Base-by-base conservation (phyloP, 257 asterid species). In the Fraxinus cuspidata region DNA sequence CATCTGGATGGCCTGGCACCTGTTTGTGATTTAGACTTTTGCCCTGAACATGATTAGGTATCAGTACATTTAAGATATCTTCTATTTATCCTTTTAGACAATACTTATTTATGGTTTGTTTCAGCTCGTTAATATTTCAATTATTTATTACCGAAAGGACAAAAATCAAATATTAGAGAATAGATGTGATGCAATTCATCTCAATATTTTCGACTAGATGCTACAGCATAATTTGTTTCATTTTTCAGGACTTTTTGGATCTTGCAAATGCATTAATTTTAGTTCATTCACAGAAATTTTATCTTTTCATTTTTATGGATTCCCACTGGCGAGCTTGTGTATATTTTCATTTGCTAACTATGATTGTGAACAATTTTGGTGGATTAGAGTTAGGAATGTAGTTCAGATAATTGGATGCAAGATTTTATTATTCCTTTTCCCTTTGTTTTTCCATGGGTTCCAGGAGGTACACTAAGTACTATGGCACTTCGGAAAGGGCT, bases 391-490 rank as follows among this genome's bases (percentile, higher is more conserved):
- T 25, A 25, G 35, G 32, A 11, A 63, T 63, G 27, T 27, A 63
- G 35, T 63, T 58, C 69, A 23, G 34, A 23, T 63, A 1, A 23
- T 10, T 25, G 69, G 3, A 27, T 27, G 7, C 69, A 12, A 2
- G 9, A 12, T 63, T 27, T 74, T 76, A 63, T 25, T 60, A 69
- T 60, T 78, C 51, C 51, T 76, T 35, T 58, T 35, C 81, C 25
- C 64, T 75, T 75, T 13, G 47, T 74, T 77, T 65, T 67, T 74
- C 70, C 44, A n/a, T 75, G 80, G 75, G 79, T 64, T 70, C 56
- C 93, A 96, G 99, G 99, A 94, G 99, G 92, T 96, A 96, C 81
- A 93, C 99, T 34, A 94, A 89, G 86, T 96, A 87, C 87, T 96
- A 87, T 68, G 99, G 99, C 81, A 93, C 98, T 74, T 96, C 99